Base-by-base conservation (phyloP, 1,284 basidiomycete genomes). In the Volvariella surrecta region DNA sequence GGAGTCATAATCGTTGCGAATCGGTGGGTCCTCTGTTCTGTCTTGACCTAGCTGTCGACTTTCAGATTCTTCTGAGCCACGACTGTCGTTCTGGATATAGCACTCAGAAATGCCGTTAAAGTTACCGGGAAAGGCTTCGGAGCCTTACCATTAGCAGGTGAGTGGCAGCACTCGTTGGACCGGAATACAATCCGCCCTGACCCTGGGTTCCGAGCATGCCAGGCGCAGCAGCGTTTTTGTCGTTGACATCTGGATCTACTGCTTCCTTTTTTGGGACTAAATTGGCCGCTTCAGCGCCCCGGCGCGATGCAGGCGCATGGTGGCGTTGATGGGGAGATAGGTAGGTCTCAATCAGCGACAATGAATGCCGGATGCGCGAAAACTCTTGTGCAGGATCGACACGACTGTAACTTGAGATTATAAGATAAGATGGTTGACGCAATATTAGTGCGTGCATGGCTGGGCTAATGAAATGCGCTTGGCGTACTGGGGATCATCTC, bases 381-480 rank as follows among this genome's bases (percentile, higher is more conserved):
- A 88, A 77, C 59, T 88, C 84, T 49, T 76, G 73, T 40, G 76
- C 72, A 40, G 83, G 79, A 61, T 88, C 83, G 49, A 85, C 70
- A 44, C 74, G 70, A 51, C 67, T 64, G 54, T 71, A 68, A 53
- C 72, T 74, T 45, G 34, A n/a, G 34, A n/a, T n/a, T n/a, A n/a
- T n/a, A n/a, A n/a, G 13, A 35, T n/a, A 35, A 19, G 4, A 19
- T 31, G 18, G 13, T 35, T 35, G 34, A n/a, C 6, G 8, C 34
- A 35, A 35, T 6, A 35, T 35, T 19, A 35, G 18, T 7, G 34
- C 6, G 18, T 6, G 7, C 18, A 28, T 28, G 6, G 24, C 6
- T 6, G 24, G 24, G 6, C 6, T 11, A 28, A 28, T 42, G 39
- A 38, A 39, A 21, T 17, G 40, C 40, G 48, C 44, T 43, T 32